Evolutionary conservation across 345 rosid species (phyloP).

Genomic region (Arabidopsis arenosa): DNA sequence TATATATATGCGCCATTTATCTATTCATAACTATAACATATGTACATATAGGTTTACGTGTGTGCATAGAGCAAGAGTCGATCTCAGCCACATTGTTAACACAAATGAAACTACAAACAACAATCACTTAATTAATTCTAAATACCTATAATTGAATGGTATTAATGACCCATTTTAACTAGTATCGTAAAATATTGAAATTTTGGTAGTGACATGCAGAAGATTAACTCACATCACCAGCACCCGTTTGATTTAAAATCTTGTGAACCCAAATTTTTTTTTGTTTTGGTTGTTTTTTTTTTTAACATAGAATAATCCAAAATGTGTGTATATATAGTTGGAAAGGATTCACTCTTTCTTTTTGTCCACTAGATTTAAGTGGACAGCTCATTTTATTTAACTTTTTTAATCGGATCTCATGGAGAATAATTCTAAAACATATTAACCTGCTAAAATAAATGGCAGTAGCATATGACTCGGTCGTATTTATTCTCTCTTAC

Average conservation of each 20-base stretch:
- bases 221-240: background rate
- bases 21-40: background rate
- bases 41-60: background rate
- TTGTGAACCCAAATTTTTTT: background rate
- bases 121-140: background rate
- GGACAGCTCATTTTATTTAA: background rate
- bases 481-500: constrained; percentile 21
- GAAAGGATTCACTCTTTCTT: constrained; percentile 3
- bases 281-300: background rate
- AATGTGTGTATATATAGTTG: background rate
- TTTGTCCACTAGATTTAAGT: background rate
- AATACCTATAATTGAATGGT: background rate
- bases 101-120: background rate
- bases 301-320: background rate
- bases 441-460: background rate
- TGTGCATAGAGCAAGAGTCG: background rate
- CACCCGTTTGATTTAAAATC: background rate
- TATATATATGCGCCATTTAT: background rate
- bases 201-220: background rate
- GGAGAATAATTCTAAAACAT: constrained; percentile 11
- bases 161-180: background rate
- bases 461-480: constrained; percentile 7
- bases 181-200: background rate
- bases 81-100: background rate
- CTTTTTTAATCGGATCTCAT: background rate